Base-by-base conservation (phyloP, 169 alveolate species). In the Plasmodium vivax region DNA sequence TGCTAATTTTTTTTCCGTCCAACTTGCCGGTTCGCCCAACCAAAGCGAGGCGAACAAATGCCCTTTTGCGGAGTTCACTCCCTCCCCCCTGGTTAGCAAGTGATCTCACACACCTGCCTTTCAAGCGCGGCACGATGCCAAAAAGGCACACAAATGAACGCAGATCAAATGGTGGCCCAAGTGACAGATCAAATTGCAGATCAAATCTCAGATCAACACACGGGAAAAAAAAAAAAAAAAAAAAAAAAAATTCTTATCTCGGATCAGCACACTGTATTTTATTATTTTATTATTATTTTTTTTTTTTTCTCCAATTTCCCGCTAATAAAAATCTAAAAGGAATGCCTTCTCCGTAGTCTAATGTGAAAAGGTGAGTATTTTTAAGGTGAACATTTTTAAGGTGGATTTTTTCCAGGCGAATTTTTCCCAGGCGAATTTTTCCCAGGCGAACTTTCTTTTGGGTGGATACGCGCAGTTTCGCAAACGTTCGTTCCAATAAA, bases 161-260 rank as follows among this genome's bases (percentile, higher is more conserved):
- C 75, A 62, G 2, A 62, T 62, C 34, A 62, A 62, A 62, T 62
- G 75, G 75, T 36, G 34, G 36, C 8, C 14, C n/a, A 62, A 62
- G 3, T n/a, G 19, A n/a, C 58, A 80, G 58, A 68, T 68, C 77
- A 56, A 56, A 56, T 56, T 14, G 27, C 72, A 56, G 72, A 56
- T 56, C 30, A 68, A 23, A 27, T 68, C 77, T 9, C 32, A 80
- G 32, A 80, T 14, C 27, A 43, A 32, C 36, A 80, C 74, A 23
- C 41, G 62, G n/a, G 54, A 23, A 36, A 23, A 23, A 23, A 23
- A 23, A 23, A 80, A 14, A 16, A 80, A 79, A 80, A 80, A 14
- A 16, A 80, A 79, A 80, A 80, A 80, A 80, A 80, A 80, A 80
- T 12, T 14, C 27, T 14, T 43, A 43, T 80, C 85, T 80, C 85